Evolutionary conservation across 1,139 yeast genomes (phyloP).

Genomic region (Blastobotrys raffinosifermentans): DNA sequence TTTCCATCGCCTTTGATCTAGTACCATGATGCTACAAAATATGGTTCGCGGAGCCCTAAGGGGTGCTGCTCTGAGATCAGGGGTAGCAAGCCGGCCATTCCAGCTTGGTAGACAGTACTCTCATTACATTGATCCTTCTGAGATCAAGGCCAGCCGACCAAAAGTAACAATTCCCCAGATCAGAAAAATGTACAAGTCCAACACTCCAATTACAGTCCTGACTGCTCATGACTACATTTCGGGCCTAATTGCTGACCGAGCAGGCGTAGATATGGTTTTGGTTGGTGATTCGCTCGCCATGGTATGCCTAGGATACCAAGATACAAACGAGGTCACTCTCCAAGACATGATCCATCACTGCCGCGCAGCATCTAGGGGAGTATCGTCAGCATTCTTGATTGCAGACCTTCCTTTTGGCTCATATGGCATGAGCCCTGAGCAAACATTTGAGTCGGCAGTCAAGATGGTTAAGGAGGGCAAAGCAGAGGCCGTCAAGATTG

Average conservation of each 20-base stretch:
- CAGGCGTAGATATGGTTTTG: conserved; percentile 63
- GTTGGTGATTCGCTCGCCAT: conserved; percentile 93
- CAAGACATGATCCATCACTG: conserved; percentile 79
- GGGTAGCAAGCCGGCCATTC: too few relatives aligned
- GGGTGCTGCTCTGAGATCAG: too few relatives aligned
- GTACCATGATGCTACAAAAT: too few relatives aligned
- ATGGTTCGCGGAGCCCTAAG: too few relatives aligned
- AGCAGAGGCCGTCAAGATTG: conserved; percentile 79
- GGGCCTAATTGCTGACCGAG: conserved; percentile 61
- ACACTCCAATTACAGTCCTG: conserved; percentile 61
- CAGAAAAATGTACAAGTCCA: conserved; percentile 36
- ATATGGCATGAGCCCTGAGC: conserved; percentile 58
- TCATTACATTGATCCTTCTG: conserved; percentile 14
- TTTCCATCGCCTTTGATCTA: too few relatives aligned
- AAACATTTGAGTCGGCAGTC: conserved; percentile 63
- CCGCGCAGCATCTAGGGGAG: conserved; percentile 70
- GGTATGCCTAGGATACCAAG: conserved; percentile 79
- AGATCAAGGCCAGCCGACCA: conserved; percentile 11
- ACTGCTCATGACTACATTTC: conserved; percentile 89
- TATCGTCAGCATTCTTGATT: conserved; percentile 57
- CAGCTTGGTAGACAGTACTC: too few relatives aligned
- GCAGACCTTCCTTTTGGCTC: conserved; percentile 90
- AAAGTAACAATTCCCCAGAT: conserved; percentile 42
- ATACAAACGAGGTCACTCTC: conserved; percentile 66
- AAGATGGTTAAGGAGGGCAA: conserved; percentile 56